Base-by-base conservation (phyloP, 352 stramenopile species). In the Phytophthora constricta region DNA sequence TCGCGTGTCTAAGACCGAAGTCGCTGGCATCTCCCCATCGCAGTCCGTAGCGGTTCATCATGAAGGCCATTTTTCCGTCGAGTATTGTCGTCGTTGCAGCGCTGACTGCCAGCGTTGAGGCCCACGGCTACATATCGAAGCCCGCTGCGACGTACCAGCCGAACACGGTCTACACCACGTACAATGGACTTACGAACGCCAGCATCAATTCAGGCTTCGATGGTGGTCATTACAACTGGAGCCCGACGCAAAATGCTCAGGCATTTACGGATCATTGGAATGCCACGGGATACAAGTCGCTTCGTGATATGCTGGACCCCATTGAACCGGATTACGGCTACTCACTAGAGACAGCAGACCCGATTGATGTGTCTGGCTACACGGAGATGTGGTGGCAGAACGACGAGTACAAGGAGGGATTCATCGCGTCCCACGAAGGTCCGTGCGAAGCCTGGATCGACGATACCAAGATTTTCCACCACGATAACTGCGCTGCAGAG, bases 281-380 rank as follows among this genome's bases (percentile, higher is more conserved):
- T 13, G 58, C 61, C 23, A 69, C 58, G 22, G 66, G 62, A 16
- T 74, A 75, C 57, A 56, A 55, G 46, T 77, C 65, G n/a, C 58
- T 81, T 22, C 64, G 66, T 53, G 57, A 74, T 4, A 77, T 84
- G 63, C 41, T 76, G 11, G 69, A 84, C 59, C 41, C 57, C 27
- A 33, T 65, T 33, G 72, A 59, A 2, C 46, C 59, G 19, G 71
- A 68, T 49, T 82, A 74, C 48, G 71, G 71, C 19, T 42, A 64
- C 34, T 72, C 74, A 2, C 17, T 67, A 4, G 48, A 62, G 19
- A 65, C 54, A 3, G 63, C 28, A 23, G 47, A 45, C 27, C 62
- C 70, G 0, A 41, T 77, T 9, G 68, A 79, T 20, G 74, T 82
- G 27, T 66, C 47, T 14, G 34, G 57, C 37, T 64, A 71, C 50